phyloP scores from a whole-genome alignment of 257 asterid genomes.

The Fraxinus excelsior region DNA sequence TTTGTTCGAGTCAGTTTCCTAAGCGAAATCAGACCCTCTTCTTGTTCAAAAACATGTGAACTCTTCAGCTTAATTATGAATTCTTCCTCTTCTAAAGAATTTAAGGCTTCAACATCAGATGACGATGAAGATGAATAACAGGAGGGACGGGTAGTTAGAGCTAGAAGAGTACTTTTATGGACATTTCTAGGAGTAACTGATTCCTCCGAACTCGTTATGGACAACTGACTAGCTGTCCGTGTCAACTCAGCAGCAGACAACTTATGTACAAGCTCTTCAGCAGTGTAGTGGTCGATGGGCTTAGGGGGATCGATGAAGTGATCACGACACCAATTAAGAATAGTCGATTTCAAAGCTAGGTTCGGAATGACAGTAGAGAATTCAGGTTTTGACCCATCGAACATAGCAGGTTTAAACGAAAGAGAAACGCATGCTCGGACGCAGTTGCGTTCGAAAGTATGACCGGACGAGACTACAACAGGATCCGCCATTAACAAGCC shows the following conservation, averaged over 20 bases:
- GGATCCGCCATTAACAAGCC: slow-evolving; percentile 88
- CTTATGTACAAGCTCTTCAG: slow-evolving; percentile 55
- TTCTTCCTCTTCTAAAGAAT: slow-evolving; percentile 57
- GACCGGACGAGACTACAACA: slow-evolving; percentile 81
- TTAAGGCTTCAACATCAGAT: slow-evolving; percentile 49
- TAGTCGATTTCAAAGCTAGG: slow-evolving; percentile 77
- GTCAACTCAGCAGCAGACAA: slow-evolving; percentile 7
- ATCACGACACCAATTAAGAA: slow-evolving; percentile 66
- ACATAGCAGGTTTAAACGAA: slow-evolving; percentile 54
- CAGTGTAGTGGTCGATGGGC: slow-evolving; percentile 59
- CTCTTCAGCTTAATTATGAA: slow-evolving; percentile 50
- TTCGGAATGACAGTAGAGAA: slow-evolving; percentile 83
- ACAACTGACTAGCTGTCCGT: slow-evolving; percentile 45
- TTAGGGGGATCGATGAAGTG: slow-evolving; percentile 51
- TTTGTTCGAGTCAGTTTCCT: slow-evolving; percentile 77
- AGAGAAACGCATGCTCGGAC: slow-evolving; percentile 72
- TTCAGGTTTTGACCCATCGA: slow-evolving; percentile 51
- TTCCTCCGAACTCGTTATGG: slow-evolving; percentile 61
- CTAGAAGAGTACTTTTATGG: slow-evolving; percentile 42
- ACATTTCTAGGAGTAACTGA: slow-evolving; percentile 38
- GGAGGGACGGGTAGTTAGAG: slow-evolving; percentile 48
- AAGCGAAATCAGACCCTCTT: slow-evolving; percentile 60
- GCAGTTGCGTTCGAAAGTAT: slow-evolving; percentile 82
- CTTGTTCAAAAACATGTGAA: slow-evolving; percentile 69
- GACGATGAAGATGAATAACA: slow-evolving; percentile 69